Evolutionary conservation across 176 grass and related monocot species (phyloP), one percentile per base, ranked within the genome.

Genomic region (Ensete glaucum): DNA sequence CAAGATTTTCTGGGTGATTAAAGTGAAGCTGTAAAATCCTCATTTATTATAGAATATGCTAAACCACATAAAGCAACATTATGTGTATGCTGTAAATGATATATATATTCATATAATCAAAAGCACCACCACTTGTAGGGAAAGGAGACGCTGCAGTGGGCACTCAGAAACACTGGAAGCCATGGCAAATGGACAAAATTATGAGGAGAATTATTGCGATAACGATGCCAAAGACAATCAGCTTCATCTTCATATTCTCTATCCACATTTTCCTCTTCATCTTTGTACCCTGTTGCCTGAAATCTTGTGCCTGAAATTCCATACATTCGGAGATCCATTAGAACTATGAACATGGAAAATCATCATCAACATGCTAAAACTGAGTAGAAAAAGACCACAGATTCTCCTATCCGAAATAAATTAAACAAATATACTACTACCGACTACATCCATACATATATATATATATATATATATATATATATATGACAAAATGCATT

Each of bases 281-380:
- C 67, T 70, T 70, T n/a, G 43, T 70, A n/a, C 67, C 67, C 19
- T 70, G 67, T 50, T 70, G 67, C 25, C 67, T 70, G 67, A 70
- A 70, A 52, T 70, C 67, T 70, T 70, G 67, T 51, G 67, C 67
- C 67, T 70, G 67, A 20, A 51, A 51, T 21, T 48, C 17, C 34
- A 7, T 3, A 19, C 2, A 9, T 25, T 25, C 4, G 1, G 6
- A 67, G 16, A 43, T 43, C 7, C 17, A n/a, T 17, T n/a, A 20
- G 57, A 67, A 13, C 24, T 14, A 67, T 15, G 34, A 29, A 10
- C 24, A 43, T 15, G 12, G 14, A 25, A 67, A 9, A 16, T 43
- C 1, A 25, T 43, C 7, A 65, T 22, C 24, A 29, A 65, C 9
- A 65, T 14, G 63, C 9, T 22, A 65, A 27, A 11, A 65, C 4